These are phyloP conservation scores for Hyphopichia wangnamkhiaoensis DNA, from an alignment of 1,139 yeast species.

Conservation along the genomic window DNA sequence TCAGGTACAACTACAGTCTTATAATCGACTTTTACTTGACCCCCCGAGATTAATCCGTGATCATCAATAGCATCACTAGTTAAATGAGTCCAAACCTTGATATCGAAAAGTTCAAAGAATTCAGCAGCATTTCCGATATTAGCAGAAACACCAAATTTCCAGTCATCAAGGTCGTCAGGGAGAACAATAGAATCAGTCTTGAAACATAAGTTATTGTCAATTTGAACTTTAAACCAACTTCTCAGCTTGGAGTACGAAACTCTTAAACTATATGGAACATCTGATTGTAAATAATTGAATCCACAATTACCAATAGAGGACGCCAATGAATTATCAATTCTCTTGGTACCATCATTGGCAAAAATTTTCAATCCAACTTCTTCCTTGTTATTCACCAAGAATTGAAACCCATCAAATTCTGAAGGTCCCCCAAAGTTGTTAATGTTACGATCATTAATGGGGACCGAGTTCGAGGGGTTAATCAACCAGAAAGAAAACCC, in stretches of 20 bases:
- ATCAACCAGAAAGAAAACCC: conserved; percentile 57
- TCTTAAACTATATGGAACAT: conserved; percentile 69
- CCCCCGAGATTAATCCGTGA: conserved; percentile 54
- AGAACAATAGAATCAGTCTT: conserved; percentile 56
- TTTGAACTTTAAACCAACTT: conserved; percentile 58
- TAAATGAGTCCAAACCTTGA: conserved; percentile 54
- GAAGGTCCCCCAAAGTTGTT: conserved; percentile 51
- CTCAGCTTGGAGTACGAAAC: conserved; percentile 51
- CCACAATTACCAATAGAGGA: conserved; percentile 57
- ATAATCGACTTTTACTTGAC: conserved; percentile 30
- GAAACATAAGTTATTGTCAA: conserved; percentile 71
- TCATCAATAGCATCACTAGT: conserved; percentile 60
- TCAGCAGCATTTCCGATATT: conserved; percentile 32
- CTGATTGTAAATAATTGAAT: conserved; percentile 61
- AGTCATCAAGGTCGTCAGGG: conserved; percentile 28
- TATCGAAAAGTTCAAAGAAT: conserved; percentile 58
- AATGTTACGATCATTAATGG: conserved; percentile 20
- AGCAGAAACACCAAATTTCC: conserved; percentile 57
- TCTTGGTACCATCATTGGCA: conserved; percentile 55
- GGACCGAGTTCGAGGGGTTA: conserved; percentile 24
- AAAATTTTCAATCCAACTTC: conserved; percentile 57
- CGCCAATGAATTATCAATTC: conserved; percentile 21
- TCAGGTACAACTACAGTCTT: conserved; percentile 16
- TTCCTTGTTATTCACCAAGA: conserved; percentile 50
- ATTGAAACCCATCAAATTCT: conserved; percentile 61